Evolutionary conservation across 2,329 filamentous ascomycete species (phyloP).

Genomic region (Trichoderma sp.): DNA sequence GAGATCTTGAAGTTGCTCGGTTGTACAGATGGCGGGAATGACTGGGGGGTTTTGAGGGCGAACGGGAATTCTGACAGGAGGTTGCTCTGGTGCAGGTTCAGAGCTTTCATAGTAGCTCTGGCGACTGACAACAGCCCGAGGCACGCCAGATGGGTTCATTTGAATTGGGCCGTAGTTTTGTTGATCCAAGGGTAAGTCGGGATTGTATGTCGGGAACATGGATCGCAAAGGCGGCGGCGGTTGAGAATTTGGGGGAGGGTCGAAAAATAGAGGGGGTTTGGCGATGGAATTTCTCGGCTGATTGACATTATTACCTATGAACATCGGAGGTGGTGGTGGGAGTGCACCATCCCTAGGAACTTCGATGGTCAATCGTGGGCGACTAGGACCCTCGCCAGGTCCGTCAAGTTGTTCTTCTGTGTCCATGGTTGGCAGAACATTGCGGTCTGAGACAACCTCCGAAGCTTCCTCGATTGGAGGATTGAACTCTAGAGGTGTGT

Average conservation of each 20-base stretch:
- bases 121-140: slow-evolving; percentile 62
- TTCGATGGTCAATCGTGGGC: slow-evolving; percentile 39
- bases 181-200: slow-evolving; percentile 60
- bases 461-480: slow-evolving; percentile 22
- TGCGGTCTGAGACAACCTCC: slow-evolving; percentile 26
- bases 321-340: slow-evolving; percentile 49
- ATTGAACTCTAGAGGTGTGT: slow-evolving; percentile 36
- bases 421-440: neutral
- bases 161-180: slow-evolving; percentile 71
- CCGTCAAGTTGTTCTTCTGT: slow-evolving; percentile 19
- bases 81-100: slow-evolving; percentile 19
- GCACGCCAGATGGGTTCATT: slow-evolving; percentile 60
- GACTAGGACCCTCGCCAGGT: neutral
- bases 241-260: slow-evolving; percentile 32
- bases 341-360: slow-evolving; percentile 49
- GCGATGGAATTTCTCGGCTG: slow-evolving; percentile 56
- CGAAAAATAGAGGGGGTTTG: slow-evolving; percentile 46
- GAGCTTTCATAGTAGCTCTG: slow-evolving; percentile 50
- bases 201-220: slow-evolving; percentile 75
- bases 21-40: slow-evolving; percentile 52
- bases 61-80: slow-evolving; percentile 28
- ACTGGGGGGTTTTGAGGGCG: slow-evolving; percentile 40
- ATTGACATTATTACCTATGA: slow-evolving; percentile 48
- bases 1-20: slow-evolving; percentile 60
- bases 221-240: slow-evolving; percentile 53